phyloP scores from a whole-genome alignment of 441 rosid genomes.

The Brassica balearica region DNA sequence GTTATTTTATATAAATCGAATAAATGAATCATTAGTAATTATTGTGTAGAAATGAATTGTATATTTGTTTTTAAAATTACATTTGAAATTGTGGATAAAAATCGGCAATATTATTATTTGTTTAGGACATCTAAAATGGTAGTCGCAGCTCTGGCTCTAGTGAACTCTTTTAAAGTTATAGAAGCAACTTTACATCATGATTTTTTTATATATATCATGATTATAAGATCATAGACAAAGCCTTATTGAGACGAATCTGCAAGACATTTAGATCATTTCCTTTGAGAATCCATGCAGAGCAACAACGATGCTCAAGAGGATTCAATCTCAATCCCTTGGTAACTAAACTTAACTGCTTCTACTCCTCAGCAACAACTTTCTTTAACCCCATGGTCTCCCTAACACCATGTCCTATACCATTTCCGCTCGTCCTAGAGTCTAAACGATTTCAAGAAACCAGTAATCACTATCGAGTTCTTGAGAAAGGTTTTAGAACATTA shows the following conservation, averaged over 20 bases:
- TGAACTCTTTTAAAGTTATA: neutral
- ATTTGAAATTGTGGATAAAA: neutral
- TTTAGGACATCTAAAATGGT: no score
- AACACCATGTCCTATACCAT: slow-evolving; percentile 77
- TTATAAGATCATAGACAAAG: neutral
- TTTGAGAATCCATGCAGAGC: neutral
- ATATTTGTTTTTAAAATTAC: neutral
- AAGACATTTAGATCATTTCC: neutral
- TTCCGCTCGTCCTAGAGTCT: slow-evolving; percentile 94
- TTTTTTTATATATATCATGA: no score
- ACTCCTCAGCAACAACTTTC: slow-evolving; percentile 40
- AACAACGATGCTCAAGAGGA: slow-evolving; percentile 7
- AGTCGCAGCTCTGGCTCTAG: neutral
- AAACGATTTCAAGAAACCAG: slow-evolving; percentile 30
- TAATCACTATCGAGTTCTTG: slow-evolving; percentile 9
- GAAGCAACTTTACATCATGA: neutral
- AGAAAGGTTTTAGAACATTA: slow-evolving; percentile 1
- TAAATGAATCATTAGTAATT: neutral
- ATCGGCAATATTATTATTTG: neutral
- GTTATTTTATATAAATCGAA: no score
- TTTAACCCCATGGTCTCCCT: slow-evolving; percentile 58
- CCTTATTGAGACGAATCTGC: neutral
- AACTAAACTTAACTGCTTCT: slow-evolving; percentile 18
- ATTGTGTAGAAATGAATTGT: neutral
- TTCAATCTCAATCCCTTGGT: neutral